A percentile compares a stretch with the other conserved stretches of the same genome.
Conservation (phyloP, 768 basidiomycete species). For the Auriculariales sp. region DNA sequence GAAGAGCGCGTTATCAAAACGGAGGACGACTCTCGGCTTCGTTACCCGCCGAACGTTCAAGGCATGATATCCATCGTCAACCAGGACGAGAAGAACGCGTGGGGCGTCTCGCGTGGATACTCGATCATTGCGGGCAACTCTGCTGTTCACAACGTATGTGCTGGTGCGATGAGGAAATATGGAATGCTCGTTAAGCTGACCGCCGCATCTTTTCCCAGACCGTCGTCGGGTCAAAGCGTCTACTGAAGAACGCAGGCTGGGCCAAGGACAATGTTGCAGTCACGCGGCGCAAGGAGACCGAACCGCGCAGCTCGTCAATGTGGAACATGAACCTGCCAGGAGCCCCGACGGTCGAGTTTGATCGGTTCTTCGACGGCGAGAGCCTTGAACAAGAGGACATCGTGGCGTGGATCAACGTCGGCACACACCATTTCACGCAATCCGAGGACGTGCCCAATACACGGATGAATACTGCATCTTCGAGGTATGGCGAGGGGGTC, state of each 20-base stretch:
- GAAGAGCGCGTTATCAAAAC: conserved; percentile 30
- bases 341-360: conserved; percentile 38
- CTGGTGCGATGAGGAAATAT: not conserved
- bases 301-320: conserved; percentile 39
- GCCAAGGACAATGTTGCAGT: conserved; percentile 49
- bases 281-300: conserved; percentile 41
- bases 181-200: not conserved
- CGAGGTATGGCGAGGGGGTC: conserved; percentile 23
- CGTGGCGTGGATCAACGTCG: conserved; percentile 52
- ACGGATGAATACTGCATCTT: conserved; percentile 38
- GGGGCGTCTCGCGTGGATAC: conserved; percentile 46
- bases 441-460: conserved; percentile 39
- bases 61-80: conserved; percentile 45
- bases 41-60: conserved; percentile 39
- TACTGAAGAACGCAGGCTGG: conserved; percentile 50
- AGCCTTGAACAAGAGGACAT: conserved; percentile 49
- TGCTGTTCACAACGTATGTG: conserved; percentile 33
- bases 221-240: conserved; percentile 42
- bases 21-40: conserved; percentile 37
- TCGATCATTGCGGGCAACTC: conserved; percentile 45
- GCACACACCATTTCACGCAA: conserved; percentile 40
- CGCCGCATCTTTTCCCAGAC: conserved; percentile 19
- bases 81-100: conserved; percentile 33
- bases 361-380: conserved; percentile 48
- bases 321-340: conserved; percentile 56